These are phyloP conservation scores for Pinus albicaulis DNA, from an alignment of 75 land plant genomes.

Conservation along the genomic window DNA sequence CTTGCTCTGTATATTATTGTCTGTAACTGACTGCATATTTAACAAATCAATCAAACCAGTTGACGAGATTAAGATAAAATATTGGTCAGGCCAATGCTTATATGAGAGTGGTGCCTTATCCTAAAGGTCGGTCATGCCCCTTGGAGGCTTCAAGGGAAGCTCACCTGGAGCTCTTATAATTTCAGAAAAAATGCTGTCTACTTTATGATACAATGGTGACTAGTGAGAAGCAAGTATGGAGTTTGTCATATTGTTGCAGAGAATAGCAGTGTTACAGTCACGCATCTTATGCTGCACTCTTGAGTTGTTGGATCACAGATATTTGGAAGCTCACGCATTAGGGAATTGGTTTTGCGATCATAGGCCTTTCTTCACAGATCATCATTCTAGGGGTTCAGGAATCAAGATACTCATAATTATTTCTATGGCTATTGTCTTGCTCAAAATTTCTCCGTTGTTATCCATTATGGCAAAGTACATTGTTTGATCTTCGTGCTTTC, in stretches of 20 bases:
- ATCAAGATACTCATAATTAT: constrained; percentile 2
- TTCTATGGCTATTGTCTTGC: constrained; percentile 3
- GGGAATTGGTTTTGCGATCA: neutral
- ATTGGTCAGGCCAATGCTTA: constrained; percentile 8
- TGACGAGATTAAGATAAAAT: constrained; percentile 1
- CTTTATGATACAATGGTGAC: neutral
- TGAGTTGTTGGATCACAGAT: neutral
- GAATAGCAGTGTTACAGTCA: neutral
- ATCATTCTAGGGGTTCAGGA: constrained; percentile 2
- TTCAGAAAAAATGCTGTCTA: neutral
- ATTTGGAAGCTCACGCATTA: neutral
- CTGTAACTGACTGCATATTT: constrained; percentile 12
- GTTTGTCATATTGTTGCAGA: neutral
- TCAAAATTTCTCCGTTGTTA: neutral
- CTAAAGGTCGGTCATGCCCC: neutral
- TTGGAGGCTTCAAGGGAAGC: constrained; percentile 2
- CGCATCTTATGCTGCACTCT: neutral
- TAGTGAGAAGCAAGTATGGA: neutral
- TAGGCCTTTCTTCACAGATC: neutral
- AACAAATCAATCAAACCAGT: constrained; percentile 10
- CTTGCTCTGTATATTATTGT: constrained; percentile 7
- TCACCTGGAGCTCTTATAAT: neutral
- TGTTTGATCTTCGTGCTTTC: neutral
- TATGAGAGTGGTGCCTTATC: neutral
- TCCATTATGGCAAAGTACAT: neutral